Base-by-base conservation (phyloP, 1,284 basidiomycete species). In the Naganishia cerealis region DNA sequence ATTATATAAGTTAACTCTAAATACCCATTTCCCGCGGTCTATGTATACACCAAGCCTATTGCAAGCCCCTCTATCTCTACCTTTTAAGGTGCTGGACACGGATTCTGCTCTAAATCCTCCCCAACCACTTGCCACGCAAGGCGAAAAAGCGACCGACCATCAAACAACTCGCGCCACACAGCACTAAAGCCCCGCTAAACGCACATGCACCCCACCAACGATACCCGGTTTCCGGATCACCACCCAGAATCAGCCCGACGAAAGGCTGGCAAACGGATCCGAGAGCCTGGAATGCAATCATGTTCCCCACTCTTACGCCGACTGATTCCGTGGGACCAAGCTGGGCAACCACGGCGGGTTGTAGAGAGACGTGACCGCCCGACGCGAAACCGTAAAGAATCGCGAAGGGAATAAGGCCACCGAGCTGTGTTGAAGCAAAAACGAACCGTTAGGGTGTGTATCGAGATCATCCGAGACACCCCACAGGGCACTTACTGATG, bases 361-460 rank as follows among this genome's bases (percentile, higher is more conserved):
- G 53, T 2, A 66, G 53, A 4, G 63, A 66, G 24, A 66, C 55
- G 26, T 56, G 55, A 42, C 63, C 53, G 29, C 63, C 63, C 4
- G 63, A 66, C 1, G 63, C 55, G 12, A 66, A 66, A 0, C 63
- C 63, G 53, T 66, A 66, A 16, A 66, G 54, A 29, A 66, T 66
- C 13, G 63, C 63, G 15, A 66, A 66, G n/a, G 63, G 53, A 24
- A 66, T 24, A 18, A 66, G 63, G 8, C 63, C 63, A 36, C 63
- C 63, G 52, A 66, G 63, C 53, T 66, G 53, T 16, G 13, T 24
- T 21, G 2, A 50, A 24, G 21, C 24, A 24, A 50, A 3, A 24
- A 24, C 46, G 21, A 24, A 24, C 5, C 5, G 46, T 50, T 24
- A 50, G 21, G 9, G 21, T 24, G 5, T 24, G 6, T 8, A 50